Conservation (phyloP, 2,329 filamentous ascomycete species). For the Rutstroemia sp. region DNA sequence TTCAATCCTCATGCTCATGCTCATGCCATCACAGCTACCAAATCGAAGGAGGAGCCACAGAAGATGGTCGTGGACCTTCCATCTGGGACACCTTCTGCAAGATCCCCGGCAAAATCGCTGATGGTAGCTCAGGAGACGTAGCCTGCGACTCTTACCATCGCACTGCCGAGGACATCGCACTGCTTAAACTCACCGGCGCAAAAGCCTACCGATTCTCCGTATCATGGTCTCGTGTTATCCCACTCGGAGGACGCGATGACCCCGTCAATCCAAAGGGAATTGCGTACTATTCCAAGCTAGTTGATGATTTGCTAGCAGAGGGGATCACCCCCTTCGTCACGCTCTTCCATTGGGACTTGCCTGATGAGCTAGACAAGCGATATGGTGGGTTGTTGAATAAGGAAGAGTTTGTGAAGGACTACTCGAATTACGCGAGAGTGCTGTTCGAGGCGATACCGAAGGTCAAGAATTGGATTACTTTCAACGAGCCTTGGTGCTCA, state of each 20-base stretch:
- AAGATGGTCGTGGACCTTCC: slow-evolving; percentile 72
- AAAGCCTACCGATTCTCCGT: slow-evolving; percentile 78
- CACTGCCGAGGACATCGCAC: slow-evolving; percentile 66
- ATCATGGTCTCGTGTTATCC: slow-evolving; percentile 79
- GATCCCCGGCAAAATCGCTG: slow-evolving; percentile 75
- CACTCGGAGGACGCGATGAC: slow-evolving; percentile 75
- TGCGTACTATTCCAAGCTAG: slow-evolving; percentile 70
- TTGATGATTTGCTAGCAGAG: slow-evolving; percentile 68
- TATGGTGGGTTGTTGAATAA: slow-evolving; percentile 78
- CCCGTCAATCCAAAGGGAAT: slow-evolving; percentile 73
- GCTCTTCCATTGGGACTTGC: slow-evolving; percentile 83
- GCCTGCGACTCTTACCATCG: slow-evolving; percentile 86
- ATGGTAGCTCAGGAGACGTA: slow-evolving; percentile 64
- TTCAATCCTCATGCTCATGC: background rate
- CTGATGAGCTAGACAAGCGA: slow-evolving; percentile 67
- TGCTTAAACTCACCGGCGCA: slow-evolving; percentile 68
- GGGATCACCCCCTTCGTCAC: slow-evolving; percentile 78
- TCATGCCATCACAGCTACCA: slow-evolving; percentile 57
- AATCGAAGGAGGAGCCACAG: slow-evolving; percentile 68
- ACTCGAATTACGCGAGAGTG: slow-evolving; percentile 68
- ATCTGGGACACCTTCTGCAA: slow-evolving; percentile 91
- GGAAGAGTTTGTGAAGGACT: slow-evolving; percentile 76
- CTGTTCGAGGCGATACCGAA: slow-evolving; percentile 68
- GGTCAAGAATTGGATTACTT: slow-evolving; percentile 84
- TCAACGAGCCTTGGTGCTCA: slow-evolving; percentile 86